Evolutionary conservation across 1,139 yeast genomes (phyloP), one percentile per base, ranked within the genome.

Genomic region (Protomyces inundatus): DNA sequence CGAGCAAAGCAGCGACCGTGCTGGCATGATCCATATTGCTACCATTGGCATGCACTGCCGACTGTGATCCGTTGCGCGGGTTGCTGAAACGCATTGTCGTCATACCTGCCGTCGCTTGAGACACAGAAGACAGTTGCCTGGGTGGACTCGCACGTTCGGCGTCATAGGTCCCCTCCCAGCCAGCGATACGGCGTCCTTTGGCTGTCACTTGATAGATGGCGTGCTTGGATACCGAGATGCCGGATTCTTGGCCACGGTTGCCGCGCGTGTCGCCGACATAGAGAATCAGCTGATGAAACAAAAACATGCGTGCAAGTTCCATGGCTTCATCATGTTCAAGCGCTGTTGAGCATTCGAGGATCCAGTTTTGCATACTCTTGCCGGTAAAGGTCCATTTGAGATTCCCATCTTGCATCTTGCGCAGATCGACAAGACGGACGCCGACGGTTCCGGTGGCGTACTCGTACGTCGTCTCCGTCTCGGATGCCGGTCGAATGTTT

Each of bases 291-390:
- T 81, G 81, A 40, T 78, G 73, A 42, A 75, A 77, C 30, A 86
- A 67, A 68, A 91, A 81, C 45, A 83, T 73, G n/a, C 80, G 77
- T 0, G 87, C 85, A 12, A 91, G 75, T 12, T 81, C 81, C 0
- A 77, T 71, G 0, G 93, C 96, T 67, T 89, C 95, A 3, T 77
- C 75, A 0, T 77, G 73, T 62, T 80, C 79, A 67, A 85, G 74
- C 0, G 86, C 77, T 71, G 89, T 95, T 0, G 96, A 87, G 71
- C 97, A 91, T 68, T 91, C 98, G 82, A 86, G 80, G 16, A 91
- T 71, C 97, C 97, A 93, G 71, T 90, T 97, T 74, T 85, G 80
- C 0, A 87, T 78, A 0, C 95, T 87, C 69, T 88, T 87, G 0
- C 97, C 96, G 0, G 88, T 80, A 66, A 88, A 80, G 64, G 84